Evolutionary conservation across 495 filamentous ascomycete genomes (phyloP), one percentile per base, ranked within the genome.

Genomic region (Aspergillus sclerotiicarbonarius): DNA sequence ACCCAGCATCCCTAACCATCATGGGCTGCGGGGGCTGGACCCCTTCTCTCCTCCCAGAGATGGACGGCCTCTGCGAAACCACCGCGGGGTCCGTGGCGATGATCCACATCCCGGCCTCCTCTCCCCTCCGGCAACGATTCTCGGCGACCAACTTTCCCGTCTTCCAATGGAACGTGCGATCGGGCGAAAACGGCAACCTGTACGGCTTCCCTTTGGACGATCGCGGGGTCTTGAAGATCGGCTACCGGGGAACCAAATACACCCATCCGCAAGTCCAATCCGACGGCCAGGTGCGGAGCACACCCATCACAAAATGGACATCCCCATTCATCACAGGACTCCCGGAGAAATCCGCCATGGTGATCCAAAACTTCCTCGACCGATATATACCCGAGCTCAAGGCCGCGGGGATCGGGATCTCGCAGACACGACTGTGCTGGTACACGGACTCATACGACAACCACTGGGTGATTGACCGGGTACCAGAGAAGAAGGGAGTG

Each of bases 1-100:
- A 74, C 46, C 1, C 6, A 62, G 89, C 89, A 1, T 82, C 83
- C n/a, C 74, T 94, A 8, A 84, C 83, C 8, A 75, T 95, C 51
- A 70, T 92, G 9, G 90, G 91, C 0, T 82, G 89, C 0, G 91
- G 91, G 2, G 87, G 90, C 0, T 95, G 91, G 91, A 88, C 87
- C 2, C 80, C 81, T 2, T 70, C 75, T 0, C 71, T 96, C 3
- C 65, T 96, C 0, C 76, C 76, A 0, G 61, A 68, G 25, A 47
- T 75, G 2, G 67, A 68, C 19, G 61, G 59, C 3, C 59, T 79
- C 2, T 65, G 71, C 29, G 77, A 80, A 54, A 72, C 77, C 5
- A 80, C 77, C 1, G 75, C 75, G 6, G 77, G 77, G 29, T 71
- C 68, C 0, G 71, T 80, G 7, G 68, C 64, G 8, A 68, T 65